Base-by-base conservation (phyloP, 306 rosid genomes). In the Quercus rubra region DNA sequence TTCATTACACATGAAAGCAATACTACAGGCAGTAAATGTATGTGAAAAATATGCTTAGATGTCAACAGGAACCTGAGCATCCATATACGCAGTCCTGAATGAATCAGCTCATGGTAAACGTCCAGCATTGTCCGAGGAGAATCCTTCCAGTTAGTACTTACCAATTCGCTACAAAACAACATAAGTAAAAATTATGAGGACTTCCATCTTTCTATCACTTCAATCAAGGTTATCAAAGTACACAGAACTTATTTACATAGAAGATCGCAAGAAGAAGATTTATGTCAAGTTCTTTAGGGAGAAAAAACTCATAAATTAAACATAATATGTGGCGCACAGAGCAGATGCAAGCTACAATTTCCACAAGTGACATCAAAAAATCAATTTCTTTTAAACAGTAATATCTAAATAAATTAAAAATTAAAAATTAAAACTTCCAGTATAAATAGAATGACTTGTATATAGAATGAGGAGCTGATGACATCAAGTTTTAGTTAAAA, bases 21-120 rank as follows among this genome's bases (percentile, higher is more conserved):
- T 33, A 51, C 35, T 54, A 19, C 9, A 49, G 31, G 23, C 49
- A 76, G 54, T 9, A 1, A 14, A 30, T 33, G 12, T 71, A 58
- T 33, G 72, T 4, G 9, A 67, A 33, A 67, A 9, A 35, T 67
- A 46, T 27, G 12, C 20, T 10, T 10, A 9, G 49, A 33, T 33
- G 46, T 55, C 20, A 73, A 69, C 74, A 77, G 75, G 62, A 85
- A 94, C 98, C 97, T 94, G 97, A 91, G 90, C 41, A 90, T 77
- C 98, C 98, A 94, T 81, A 92, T 88, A 51, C 91, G 90, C 76
- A 94, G 84, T 59, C 97, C 97, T 5, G 80, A 52, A 30, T 35
- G 81, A 81, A 91, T 91, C 82, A 91, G 90, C 82, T 94, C 93
- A 20, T 15, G 87, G 72, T 88, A 91, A 81, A 89, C 63, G 81